These are phyloP conservation scores for Halenospora varia DNA, from an alignment of 495 filamentous ascomycete species.

Conservation along the genomic window DNA sequence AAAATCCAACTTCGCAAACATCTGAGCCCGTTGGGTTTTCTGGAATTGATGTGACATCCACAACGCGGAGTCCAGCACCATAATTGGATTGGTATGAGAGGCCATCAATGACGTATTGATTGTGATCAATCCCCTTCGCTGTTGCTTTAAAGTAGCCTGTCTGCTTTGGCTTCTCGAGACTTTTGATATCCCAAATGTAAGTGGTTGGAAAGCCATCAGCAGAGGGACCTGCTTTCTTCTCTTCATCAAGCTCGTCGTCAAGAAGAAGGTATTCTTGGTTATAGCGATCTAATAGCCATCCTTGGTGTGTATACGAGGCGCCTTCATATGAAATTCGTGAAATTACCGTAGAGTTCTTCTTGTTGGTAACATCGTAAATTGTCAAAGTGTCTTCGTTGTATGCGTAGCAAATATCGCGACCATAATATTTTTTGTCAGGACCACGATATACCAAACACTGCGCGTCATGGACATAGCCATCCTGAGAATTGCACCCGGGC, in stretches of 20 bases:
- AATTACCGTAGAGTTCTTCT: conserved; percentile 42
- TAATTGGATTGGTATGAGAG: conserved; percentile 56
- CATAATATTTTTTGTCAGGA: conserved; percentile 46
- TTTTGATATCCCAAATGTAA: conserved; percentile 55
- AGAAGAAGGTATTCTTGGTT: conserved; percentile 52
- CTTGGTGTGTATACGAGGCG: conserved; percentile 58
- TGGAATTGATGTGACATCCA: conserved; percentile 50
- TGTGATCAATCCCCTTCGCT: conserved; percentile 54
- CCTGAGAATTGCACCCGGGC: conserved; percentile 46
- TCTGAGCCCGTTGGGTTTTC: conserved; percentile 47
- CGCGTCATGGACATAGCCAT: conserved; percentile 60
- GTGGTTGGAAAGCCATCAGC: conserved; percentile 42
- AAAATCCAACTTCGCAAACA: conserved; percentile 51
- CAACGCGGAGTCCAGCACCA: conserved; percentile 50
- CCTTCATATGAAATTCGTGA: conserved; percentile 54
- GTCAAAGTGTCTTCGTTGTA: conserved; percentile 50
- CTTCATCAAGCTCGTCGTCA: conserved; percentile 60
- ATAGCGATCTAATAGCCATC: conserved; percentile 50
- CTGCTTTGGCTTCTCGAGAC: conserved; percentile 44
- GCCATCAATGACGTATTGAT: conserved; percentile 54
- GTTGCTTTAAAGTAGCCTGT: conserved; percentile 50
- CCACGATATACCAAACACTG: conserved; percentile 57
- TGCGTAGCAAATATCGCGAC: conserved; percentile 56
- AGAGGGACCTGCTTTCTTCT: conserved; percentile 39
- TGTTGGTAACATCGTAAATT: conserved; percentile 56